phyloP scores from a whole-genome alignment of 1,139 yeast species.

The Protomyces lactucae-debilis region DNA sequence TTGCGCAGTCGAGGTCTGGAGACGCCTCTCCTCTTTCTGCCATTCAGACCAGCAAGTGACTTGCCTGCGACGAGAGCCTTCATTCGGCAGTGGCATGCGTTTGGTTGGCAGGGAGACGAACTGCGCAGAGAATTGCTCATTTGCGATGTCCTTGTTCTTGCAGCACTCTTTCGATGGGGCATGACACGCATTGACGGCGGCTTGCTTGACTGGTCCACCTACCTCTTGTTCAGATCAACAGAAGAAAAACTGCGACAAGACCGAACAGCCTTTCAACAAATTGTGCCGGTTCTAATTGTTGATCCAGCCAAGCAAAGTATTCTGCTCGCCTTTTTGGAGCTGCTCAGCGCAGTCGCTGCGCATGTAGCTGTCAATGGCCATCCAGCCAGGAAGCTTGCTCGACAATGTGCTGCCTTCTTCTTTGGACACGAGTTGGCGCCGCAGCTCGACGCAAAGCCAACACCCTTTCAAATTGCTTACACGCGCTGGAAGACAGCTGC shows the following conservation, averaged over 20 bases:
- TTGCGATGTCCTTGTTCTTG: neutral
- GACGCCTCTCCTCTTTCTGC: constrained; percentile 10
- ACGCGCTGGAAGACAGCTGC: neutral
- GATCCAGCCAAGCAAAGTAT: neutral
- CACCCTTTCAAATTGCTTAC: constrained; percentile 3
- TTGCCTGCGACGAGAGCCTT: constrained; percentile 1
- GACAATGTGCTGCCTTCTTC: neutral
- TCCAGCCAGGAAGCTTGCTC: constrained; percentile 2
- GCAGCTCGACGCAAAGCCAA: neutral
- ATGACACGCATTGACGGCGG: neutral
- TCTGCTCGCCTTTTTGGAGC: constrained; percentile 2
- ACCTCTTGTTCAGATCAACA: neutral
- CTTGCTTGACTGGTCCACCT: neutral
- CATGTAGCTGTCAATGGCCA: constrained; percentile 8
- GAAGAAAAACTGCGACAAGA: neutral
- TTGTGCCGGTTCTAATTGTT: neutral
- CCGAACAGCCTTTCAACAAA: neutral
- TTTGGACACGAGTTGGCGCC: constrained; percentile 1
- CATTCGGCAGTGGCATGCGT: neutral
- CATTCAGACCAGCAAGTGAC: constrained; percentile 6
- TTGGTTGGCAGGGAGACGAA: neutral
- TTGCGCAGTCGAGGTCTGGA: constrained; percentile 2
- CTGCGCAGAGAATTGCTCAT: neutral
- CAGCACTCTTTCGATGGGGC: constrained; percentile 11
- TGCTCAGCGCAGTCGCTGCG: constrained; percentile 8